These are phyloP conservation scores for Xylariomycetidae sp. DNA, from an alignment of 2,329 filamentous ascomycete species.

Conservation along the genomic window DNA sequence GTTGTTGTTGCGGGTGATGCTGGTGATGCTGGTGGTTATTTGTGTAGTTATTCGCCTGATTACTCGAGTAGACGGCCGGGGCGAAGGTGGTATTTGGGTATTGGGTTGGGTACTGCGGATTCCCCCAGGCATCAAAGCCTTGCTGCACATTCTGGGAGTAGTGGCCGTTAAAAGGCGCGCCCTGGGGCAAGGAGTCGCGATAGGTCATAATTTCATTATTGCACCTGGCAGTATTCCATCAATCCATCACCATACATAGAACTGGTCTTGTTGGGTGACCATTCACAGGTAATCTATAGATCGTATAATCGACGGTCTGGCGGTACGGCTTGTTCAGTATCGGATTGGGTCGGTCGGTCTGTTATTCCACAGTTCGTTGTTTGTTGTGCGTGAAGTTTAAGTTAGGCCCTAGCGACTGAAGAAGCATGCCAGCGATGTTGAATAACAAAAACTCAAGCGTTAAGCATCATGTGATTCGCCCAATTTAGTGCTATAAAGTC, in stretches of 20 bases:
- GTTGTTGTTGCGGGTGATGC: conserved; percentile 26
- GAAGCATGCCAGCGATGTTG: too few relatives aligned
- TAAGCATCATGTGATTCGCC: too few relatives aligned
- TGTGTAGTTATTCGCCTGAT: conserved; percentile 10
- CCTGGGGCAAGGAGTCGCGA: conserved; percentile 25
- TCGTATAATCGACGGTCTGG: too few relatives aligned
- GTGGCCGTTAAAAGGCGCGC: conserved; percentile 25
- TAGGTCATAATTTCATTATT: conserved; percentile 30
- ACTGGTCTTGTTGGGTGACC: too few relatives aligned
- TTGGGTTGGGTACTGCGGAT: conserved; percentile 18
- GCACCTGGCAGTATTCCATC: neutral
- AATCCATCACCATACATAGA: neutral
- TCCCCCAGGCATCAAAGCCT: conserved; percentile 23
- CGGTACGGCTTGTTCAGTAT: too few relatives aligned
- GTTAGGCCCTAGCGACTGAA: too few relatives aligned
- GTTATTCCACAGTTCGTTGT: too few relatives aligned
- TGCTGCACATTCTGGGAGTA: conserved; percentile 15
- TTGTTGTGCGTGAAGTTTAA: too few relatives aligned
- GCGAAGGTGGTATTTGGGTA: conserved; percentile 16
- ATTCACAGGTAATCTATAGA: too few relatives aligned
- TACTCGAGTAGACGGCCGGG: conserved; percentile 6
- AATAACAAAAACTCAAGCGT: too few relatives aligned
- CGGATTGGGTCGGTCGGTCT: too few relatives aligned
- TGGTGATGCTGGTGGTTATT: conserved; percentile 9
- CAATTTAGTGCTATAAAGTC: too few relatives aligned